phyloP scores from a whole-genome alignment of 2,329 filamentous ascomycete species.

The Sphaerulina populicola region DNA sequence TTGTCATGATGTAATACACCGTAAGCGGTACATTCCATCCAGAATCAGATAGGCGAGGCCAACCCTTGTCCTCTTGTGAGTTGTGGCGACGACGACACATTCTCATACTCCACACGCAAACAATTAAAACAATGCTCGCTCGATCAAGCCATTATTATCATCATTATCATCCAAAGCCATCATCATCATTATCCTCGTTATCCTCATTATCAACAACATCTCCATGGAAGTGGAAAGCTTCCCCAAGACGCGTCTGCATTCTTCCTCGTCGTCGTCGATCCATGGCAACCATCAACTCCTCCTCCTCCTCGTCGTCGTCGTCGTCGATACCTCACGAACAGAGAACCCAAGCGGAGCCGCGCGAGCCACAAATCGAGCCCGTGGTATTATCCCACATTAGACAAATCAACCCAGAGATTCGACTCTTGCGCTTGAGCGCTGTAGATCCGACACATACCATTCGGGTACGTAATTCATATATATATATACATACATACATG shows the following conservation, averaged over 20 bases:
- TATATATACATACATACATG: no score
- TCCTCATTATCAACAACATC: not conserved
- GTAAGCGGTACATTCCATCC: no score
- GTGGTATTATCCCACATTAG: conserved; percentile 56
- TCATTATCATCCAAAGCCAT: no score
- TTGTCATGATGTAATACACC: no score
- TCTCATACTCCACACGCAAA: no score
- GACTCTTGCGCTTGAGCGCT: conserved; percentile 58
- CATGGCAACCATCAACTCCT: conserved; percentile 31
- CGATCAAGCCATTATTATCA: no score
- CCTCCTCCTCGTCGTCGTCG: conserved; percentile 11
- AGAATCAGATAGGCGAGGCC: no score
- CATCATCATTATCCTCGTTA: no score
- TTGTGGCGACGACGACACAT: no score
- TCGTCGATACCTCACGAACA: conserved; percentile 50
- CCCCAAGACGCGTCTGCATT: not conserved
- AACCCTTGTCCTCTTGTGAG: no score
- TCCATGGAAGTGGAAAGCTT: not conserved
- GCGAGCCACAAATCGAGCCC: conserved; percentile 55
- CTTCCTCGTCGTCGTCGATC: not conserved
- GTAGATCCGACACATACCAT: conserved; percentile 36
- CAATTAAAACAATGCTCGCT: no score
- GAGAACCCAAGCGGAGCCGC: conserved; percentile 65
- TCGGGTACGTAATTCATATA: conserved; percentile 22
- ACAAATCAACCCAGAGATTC: conserved; percentile 58